These are phyloP conservation scores for Thelonectria discophora DNA, from an alignment of 2,329 filamentous ascomycete genomes.

Conservation along the genomic window DNA sequence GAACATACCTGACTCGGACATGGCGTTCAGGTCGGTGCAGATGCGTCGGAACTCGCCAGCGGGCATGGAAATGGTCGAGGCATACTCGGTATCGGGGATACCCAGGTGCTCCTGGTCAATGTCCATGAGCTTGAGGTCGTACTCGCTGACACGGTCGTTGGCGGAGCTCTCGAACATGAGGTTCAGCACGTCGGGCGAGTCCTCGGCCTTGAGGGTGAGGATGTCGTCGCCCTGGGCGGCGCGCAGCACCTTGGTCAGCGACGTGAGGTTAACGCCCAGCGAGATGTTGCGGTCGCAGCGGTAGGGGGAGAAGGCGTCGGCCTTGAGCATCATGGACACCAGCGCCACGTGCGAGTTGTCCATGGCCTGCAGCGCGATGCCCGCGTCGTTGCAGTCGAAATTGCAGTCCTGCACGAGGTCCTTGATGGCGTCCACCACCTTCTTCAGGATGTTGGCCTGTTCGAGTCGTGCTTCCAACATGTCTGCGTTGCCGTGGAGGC, in stretches of 20 bases:
- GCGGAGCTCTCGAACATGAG: slow-evolving; percentile 91
- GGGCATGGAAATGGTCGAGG: slow-evolving; percentile 89
- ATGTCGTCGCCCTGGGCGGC: slow-evolving; percentile 94
- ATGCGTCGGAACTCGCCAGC: slow-evolving; percentile 92
- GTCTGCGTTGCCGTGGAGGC: slow-evolving; percentile 45
- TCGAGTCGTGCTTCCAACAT: slow-evolving; percentile 98
- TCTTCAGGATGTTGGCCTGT: slow-evolving; percentile 94
- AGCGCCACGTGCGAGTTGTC: slow-evolving; percentile 99
- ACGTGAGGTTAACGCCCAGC: slow-evolving; percentile 95
- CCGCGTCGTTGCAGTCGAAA: slow-evolving; percentile 99
- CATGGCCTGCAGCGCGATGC: slow-evolving; percentile 98
- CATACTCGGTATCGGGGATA: slow-evolving; percentile 98
- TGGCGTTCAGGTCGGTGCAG: slow-evolving; percentile 86
- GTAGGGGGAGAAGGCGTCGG: slow-evolving; percentile 92
- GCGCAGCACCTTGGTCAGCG: slow-evolving; percentile 95
- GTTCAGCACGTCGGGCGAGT: slow-evolving; percentile 94
- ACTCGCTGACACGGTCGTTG: slow-evolving; percentile 94
- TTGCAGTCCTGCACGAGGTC: slow-evolving; percentile 99
- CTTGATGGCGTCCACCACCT: slow-evolving; percentile 99
- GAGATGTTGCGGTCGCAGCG: slow-evolving; percentile 99
- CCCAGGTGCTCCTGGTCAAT: slow-evolving; percentile 99
- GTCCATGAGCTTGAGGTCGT: slow-evolving; percentile 99
- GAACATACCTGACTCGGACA: slow-evolving; percentile 91
- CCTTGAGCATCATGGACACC: slow-evolving; percentile 98
- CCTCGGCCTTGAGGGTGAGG: slow-evolving; percentile 96